phyloP scores from a whole-genome alignment of 2,329 filamentous ascomycete species.

The Pseudocercospora pini-densiflorae region DNA sequence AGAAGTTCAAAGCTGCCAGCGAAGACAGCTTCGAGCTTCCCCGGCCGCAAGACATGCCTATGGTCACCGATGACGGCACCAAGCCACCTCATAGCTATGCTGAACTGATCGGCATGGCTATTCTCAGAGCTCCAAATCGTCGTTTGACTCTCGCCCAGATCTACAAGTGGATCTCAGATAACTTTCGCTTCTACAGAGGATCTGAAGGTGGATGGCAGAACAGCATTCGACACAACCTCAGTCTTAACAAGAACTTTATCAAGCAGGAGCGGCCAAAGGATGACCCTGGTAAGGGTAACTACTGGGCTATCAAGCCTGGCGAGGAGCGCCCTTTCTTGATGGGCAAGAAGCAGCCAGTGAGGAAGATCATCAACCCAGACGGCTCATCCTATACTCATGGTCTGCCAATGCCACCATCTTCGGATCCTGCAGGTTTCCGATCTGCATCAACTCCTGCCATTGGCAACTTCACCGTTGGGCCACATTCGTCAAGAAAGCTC shows the following conservation, averaged over 20 bases:
- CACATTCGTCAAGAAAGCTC: constrained; percentile 35
- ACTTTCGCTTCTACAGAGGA: constrained; percentile 83
- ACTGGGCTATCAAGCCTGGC: constrained; percentile 92
- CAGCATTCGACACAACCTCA: constrained; percentile 97
- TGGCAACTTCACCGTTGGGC: constrained; percentile 42
- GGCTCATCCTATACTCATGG: constrained; percentile 39
- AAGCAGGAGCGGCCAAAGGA: constrained; percentile 97
- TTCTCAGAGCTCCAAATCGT: constrained; percentile 80
- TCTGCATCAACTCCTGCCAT: constrained; percentile 47
- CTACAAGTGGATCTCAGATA: constrained; percentile 99
- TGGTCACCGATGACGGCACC: constrained; percentile 79
- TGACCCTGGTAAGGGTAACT: constrained; percentile 96
- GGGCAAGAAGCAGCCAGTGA: constrained; percentile 68
- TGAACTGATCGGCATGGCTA: constrained; percentile 94
- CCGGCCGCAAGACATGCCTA: constrained; percentile 77
- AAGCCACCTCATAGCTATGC: constrained; percentile 96
- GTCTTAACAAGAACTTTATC: constrained; percentile 93
- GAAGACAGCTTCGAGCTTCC: constrained; percentile 61
- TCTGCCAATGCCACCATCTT: constrained; percentile 30
- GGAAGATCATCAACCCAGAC: constrained; percentile 63
- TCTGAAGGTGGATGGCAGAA: constrained; percentile 96
- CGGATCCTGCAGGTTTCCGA: constrained; percentile 37
- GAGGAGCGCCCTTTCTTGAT: constrained; percentile 89
- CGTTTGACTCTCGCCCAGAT: constrained; percentile 91
- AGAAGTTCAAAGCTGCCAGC: constrained; percentile 68